Base-by-base conservation (phyloP, 2,329 filamentous ascomycete species). In the Xylariaceae sp. region DNA sequence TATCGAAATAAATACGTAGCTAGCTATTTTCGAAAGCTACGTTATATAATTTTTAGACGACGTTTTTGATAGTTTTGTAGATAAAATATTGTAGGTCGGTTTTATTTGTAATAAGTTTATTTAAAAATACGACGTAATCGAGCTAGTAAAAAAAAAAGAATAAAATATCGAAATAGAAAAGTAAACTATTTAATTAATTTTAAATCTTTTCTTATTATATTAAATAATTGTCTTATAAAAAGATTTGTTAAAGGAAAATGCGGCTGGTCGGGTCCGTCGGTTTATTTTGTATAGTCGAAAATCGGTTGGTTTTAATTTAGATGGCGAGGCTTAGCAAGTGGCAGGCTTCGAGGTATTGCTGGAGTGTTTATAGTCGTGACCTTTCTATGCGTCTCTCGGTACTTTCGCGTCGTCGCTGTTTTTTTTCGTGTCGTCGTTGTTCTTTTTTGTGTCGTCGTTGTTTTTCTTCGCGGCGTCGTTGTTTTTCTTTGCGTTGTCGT, bases 51-150 rank as follows among this genome's bases (percentile, higher is more conserved):
- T 56, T 63, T 45, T 60, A 41, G 6, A 71, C 63, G 2, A 59
- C 55, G 47, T 64, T 66, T 48, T 71, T 63, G 6, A 72, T 58
- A 4, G 56, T 57, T 8, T 65, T 50, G n/a, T 54, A 60, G 50
- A 68, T 55, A 40, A 61, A 66, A 21, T 64, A 32, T 33, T 59
- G 60, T 22, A 72, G 64, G 20, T 58, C 55, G 34, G 47, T 45
- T 54, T 71, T 63, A 33, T 64, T 66, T 29, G 59, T 64, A 37
- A 71, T 65, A 2, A 61, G 64, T 0, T 25, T 29, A 32, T 67
- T 47, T 22, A 61, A 14, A 10, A 56, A 61, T 23, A 38, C 54
- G 0, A 68, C 53, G 35, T 64, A 68, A 17, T 65, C 60, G 17
- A 70, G 37, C 54, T 68, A 56, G 50, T 64, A 52, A 6, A 40